phyloP scores from a whole-genome alignment of 495 filamentous ascomycete genomes.

The Acidiella bohemica region DNA sequence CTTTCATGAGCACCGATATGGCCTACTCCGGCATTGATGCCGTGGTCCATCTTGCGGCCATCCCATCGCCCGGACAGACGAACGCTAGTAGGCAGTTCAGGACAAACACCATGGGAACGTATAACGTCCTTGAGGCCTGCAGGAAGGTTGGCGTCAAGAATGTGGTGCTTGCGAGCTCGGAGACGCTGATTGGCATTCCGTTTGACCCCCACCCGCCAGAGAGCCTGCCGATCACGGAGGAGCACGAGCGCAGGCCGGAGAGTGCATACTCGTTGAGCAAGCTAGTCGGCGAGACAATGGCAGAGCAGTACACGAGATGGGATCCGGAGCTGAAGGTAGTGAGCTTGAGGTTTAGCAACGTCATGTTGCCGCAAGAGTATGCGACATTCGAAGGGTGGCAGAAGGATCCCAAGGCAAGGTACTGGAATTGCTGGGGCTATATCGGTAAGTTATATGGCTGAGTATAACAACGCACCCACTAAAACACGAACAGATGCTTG shows the following conservation, averaged over 20 bases:
- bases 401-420: slow-evolving; percentile 12
- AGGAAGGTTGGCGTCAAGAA: slow-evolving; percentile 13
- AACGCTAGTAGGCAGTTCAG: slow-evolving; percentile 13
- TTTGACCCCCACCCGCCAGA: slow-evolving; percentile 11
- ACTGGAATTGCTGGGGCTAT: slow-evolving; percentile 15
- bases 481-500: slow-evolving; percentile 5
- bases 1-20: slow-evolving; percentile 13
- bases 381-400: slow-evolving; percentile 10
- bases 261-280: slow-evolving; percentile 11
- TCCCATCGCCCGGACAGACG: slow-evolving; percentile 13
- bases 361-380: slow-evolving; percentile 15
- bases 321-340: slow-evolving; percentile 14
- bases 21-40: slow-evolving; percentile 12
- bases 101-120: slow-evolving; percentile 15
- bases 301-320: slow-evolving; percentile 14
- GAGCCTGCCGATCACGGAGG: slow-evolving; percentile 10
- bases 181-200: slow-evolving; percentile 13
- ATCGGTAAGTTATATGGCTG: background rate
- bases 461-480: background rate
- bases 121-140: slow-evolving; percentile 16
- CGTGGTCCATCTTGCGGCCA: slow-evolving; percentile 12
- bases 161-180: slow-evolving; percentile 10
- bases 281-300: slow-evolving; percentile 14
- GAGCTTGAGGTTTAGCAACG: slow-evolving; percentile 13
- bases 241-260: slow-evolving; percentile 12